Percentiles rank a stretch among this genome's conserved stretches.
Conservation (phyloP, 768 basidiomycete genomes). For the Suillus variegatus region DNA sequence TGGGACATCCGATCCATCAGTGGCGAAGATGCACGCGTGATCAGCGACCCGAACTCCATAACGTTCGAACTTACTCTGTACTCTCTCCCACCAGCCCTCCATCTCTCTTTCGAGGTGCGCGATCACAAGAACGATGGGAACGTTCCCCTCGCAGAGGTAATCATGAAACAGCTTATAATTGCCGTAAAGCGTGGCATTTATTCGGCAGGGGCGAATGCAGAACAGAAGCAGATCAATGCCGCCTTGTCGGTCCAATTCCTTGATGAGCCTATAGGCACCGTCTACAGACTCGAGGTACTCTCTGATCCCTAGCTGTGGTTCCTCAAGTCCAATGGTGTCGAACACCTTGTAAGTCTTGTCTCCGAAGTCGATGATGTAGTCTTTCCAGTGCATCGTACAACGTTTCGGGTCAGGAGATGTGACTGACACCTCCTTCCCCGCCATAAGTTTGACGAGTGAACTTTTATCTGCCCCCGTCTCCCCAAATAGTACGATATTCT, state of each 20-base stretch:
- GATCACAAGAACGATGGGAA: constrained; percentile 43
- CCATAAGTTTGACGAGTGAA: constrained; percentile 44
- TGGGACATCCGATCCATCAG: constrained; percentile 26
- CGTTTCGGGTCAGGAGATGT: constrained; percentile 34
- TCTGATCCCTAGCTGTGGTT: constrained; percentile 28
- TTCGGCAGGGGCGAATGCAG: constrained; percentile 37
- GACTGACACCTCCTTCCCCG: constrained; percentile 27
- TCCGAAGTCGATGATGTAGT: constrained; percentile 22
- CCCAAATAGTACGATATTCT: constrained; percentile 31
- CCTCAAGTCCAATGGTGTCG: constrained; percentile 33
- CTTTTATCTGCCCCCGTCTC: constrained; percentile 42
- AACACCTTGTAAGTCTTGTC: constrained; percentile 23
- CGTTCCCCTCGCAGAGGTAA: constrained; percentile 38
- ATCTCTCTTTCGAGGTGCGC: constrained; percentile 43
- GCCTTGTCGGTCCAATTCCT: constrained; percentile 23
- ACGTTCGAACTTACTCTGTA: constrained; percentile 22
- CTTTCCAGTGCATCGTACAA: constrained; percentile 33
- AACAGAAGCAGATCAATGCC: constrained; percentile 37
- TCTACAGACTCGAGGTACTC: constrained; percentile 32
- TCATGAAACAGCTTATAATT: constrained; percentile 44
- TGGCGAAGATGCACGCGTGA: constrained; percentile 43
- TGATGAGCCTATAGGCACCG: constrained; percentile 27
- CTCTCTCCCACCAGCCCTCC: constrained; percentile 38
- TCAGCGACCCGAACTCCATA: constrained; percentile 33
- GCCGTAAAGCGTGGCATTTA: constrained; percentile 31